Evolutionary conservation across 495 filamentous ascomycete genomes (phyloP).

Genomic region (Aspergillus nanangensis): DNA sequence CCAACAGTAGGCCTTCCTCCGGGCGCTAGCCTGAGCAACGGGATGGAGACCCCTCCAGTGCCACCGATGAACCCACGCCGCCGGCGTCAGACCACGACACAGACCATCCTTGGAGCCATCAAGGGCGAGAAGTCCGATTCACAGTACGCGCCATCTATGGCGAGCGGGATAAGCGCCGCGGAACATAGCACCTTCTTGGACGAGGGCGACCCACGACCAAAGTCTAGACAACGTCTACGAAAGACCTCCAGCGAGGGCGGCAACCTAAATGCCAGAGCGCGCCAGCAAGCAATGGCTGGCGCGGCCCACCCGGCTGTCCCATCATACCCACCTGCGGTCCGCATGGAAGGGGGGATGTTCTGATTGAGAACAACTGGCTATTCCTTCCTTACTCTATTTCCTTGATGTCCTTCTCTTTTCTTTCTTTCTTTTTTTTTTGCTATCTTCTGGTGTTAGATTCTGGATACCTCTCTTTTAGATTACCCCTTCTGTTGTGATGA

Average conservation of each 20-base stretch:
- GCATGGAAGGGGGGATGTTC: slow-evolving; percentile 45
- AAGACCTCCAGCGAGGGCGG: slow-evolving; percentile 48
- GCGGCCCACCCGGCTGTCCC: slow-evolving; percentile 30
- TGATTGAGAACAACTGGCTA: slow-evolving; percentile 12
- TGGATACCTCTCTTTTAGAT: slow-evolving; percentile 28
- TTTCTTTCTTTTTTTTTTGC: slow-evolving; percentile 1
- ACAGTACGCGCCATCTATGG: slow-evolving; percentile 21
- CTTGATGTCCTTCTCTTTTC: slow-evolving; percentile 17
- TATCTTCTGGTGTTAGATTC: slow-evolving; percentile 5
- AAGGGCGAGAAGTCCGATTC: slow-evolving; percentile 35
- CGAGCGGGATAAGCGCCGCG: slow-evolving; percentile 23
- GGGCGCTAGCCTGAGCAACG: slow-evolving; percentile 39
- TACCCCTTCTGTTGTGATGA: slow-evolving; percentile 19
- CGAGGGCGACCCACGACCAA: slow-evolving; percentile 46
- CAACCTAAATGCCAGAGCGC: slow-evolving; percentile 33
- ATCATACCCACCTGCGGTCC: slow-evolving; percentile 32
- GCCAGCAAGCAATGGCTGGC: slow-evolving; percentile 36
- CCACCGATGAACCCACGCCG: slow-evolving; percentile 70
- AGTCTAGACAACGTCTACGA: slow-evolving; percentile 45
- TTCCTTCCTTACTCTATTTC: slow-evolving; percentile 11
- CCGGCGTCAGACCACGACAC: slow-evolving; percentile 51
- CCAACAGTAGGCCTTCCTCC: slow-evolving; percentile 59
- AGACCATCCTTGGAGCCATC: slow-evolving; percentile 49
- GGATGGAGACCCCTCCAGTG: slow-evolving; percentile 48
- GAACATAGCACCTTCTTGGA: slow-evolving; percentile 46